Conservation (phyloP, 345 rosid species). For the Acer negundo region DNA sequence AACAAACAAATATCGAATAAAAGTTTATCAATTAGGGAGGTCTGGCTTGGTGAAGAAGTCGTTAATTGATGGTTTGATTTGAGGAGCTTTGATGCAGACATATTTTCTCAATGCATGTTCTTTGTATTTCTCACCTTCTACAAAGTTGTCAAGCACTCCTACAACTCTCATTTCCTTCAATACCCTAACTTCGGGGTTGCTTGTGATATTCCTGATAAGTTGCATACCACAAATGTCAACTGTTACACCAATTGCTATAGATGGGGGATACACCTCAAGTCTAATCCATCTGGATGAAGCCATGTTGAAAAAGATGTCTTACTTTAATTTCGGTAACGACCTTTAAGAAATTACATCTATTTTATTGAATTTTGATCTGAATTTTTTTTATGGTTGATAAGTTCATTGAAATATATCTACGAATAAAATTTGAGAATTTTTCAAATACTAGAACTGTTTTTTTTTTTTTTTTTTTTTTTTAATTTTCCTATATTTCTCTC, state of each 20-base stretch:
- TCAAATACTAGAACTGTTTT: too few relatives aligned
- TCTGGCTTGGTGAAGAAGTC: slow-evolving; percentile 60
- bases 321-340: too few relatives aligned
- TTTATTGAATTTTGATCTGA: too few relatives aligned
- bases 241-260: slow-evolving; percentile 52
- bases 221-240: slow-evolving; percentile 63
- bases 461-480: too few relatives aligned
- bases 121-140: slow-evolving; percentile 57
- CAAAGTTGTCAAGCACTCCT: slow-evolving; percentile 56
- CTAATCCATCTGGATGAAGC: slow-evolving; percentile 28
- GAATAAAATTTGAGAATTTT: too few relatives aligned
- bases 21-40: not conserved
- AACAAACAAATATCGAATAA: not conserved
- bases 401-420: too few relatives aligned
- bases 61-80: slow-evolving; percentile 72
- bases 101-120: slow-evolving; percentile 55
- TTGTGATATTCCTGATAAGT: slow-evolving; percentile 52
- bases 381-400: too few relatives aligned
- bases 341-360: too few relatives aligned
- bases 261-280: slow-evolving; percentile 55
- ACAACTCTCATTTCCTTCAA: slow-evolving; percentile 55
- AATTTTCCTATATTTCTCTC: too few relatives aligned
- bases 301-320: not conserved
- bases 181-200: slow-evolving; percentile 61
- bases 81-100: slow-evolving; percentile 35